Base-by-base conservation (phyloP, 2,329 filamentous ascomycete species). In the Claviceps purpurea region DNA sequence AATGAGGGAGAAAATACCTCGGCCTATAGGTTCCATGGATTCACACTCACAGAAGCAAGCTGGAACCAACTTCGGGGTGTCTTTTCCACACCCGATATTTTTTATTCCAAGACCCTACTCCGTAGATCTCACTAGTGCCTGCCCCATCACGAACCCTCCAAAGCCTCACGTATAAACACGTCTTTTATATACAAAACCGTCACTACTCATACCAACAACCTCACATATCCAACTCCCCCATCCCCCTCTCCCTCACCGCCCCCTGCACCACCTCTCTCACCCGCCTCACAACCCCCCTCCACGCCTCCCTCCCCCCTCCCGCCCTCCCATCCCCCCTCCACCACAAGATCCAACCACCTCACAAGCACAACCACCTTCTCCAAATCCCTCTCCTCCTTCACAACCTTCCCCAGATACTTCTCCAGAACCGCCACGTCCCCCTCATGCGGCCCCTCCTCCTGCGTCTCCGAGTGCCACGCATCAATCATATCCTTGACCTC, bases 391-490 rank as follows among this genome's bases (percentile, higher is more conserved):
- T 97, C 93, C 53, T 91, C 83, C 1, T 70, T 55, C 0, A 95
- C 76, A 0, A 97, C 87, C 26, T 76, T 77, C 5, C 65, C 72
- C 34, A 97, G 66, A 65, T 95, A 97, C 60, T 73, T 77, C 51
- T 76, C 79, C 55, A 97, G 73, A 40, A 90, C 82, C 42, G 75
- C 76, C 0, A 91, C 83, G 66, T 98, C 93, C 53, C 86, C 81
- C 0, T 69, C 68, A 65, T 93, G 89, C 1, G 93, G 93, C 0
- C 87, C 89, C 3, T 90, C 84, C 5, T 73, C 73, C 39, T 67
- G 71, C 55, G 91, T 95, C 55, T 84, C 81, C 2, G 70, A 64
- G 57, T 89, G 77, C 93, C 93, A 98, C 4, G 79, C 79, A 51
- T 74, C 78, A 14, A 96, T 71, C 62, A 89, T 88, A 40, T 80